phyloP scores from a whole-genome alignment of 2,329 filamentous ascomycete species.

The Chaetomium sp. region DNA sequence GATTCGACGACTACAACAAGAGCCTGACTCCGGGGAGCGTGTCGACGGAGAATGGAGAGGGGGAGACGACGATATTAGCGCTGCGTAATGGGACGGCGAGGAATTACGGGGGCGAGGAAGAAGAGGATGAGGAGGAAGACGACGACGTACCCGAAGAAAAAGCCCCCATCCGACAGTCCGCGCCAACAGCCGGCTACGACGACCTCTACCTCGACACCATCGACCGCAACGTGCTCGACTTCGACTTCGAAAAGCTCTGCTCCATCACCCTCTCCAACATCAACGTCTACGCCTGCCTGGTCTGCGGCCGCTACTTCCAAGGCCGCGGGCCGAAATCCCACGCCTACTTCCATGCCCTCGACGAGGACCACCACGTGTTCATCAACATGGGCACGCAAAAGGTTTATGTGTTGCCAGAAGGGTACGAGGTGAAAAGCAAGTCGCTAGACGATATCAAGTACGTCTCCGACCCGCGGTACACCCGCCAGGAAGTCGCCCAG shows the following conservation, averaged over 20 bases:
- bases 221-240: slow-evolving; percentile 85
- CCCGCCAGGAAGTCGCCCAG: slow-evolving; percentile 69
- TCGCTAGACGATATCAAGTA: slow-evolving; percentile 98
- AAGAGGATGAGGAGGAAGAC: slow-evolving; percentile 30
- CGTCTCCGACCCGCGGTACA: slow-evolving; percentile 85
- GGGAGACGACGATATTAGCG: slow-evolving; percentile 14
- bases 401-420: slow-evolving; percentile 88
- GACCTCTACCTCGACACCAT: slow-evolving; percentile 98
- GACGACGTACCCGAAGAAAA: slow-evolving; percentile 34
- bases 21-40: slow-evolving; percentile 24
- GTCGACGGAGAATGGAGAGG: slow-evolving; percentile 18
- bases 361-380: slow-evolving; percentile 93
- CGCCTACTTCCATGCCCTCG: slow-evolving; percentile 94
- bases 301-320: slow-evolving; percentile 97
- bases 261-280: slow-evolving; percentile 95
- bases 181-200: slow-evolving; percentile 80
- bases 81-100: slow-evolving; percentile 21
- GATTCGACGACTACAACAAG: slow-evolving; percentile 40
- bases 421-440: slow-evolving; percentile 92
- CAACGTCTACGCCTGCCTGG: slow-evolving; percentile 95
- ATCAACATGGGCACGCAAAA: slow-evolving; percentile 94
- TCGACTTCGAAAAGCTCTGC: slow-evolving; percentile 98
- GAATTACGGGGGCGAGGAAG: slow-evolving; percentile 23
- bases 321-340: slow-evolving; percentile 89
- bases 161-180: slow-evolving; percentile 61